Conservation (phyloP, 345 rosid species). For the Jatropha curcas region DNA sequence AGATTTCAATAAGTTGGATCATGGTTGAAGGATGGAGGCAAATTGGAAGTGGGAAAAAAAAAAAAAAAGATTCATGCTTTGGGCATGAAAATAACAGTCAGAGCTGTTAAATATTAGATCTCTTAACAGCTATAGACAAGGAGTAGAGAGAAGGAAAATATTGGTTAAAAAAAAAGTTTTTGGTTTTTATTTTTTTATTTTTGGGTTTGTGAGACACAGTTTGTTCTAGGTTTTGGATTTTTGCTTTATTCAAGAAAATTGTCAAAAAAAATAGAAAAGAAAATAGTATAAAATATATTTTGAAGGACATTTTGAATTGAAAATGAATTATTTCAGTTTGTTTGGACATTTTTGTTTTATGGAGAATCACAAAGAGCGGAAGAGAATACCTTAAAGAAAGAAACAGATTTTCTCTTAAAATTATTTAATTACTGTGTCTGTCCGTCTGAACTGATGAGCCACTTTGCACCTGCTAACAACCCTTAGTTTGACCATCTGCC, state of each 20-base stretch:
- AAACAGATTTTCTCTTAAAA: too few relatives aligned
- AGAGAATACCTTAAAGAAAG: not conserved
- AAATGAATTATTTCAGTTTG: constrained; percentile 4
- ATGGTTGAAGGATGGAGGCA: constrained; percentile 30
- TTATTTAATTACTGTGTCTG: too few relatives aligned
- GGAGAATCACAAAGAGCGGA: not conserved
- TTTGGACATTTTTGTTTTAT: not conserved
- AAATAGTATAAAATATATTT: constrained; percentile 2
- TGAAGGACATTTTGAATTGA: not conserved
- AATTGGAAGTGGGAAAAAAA: not conserved
- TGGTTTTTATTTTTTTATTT: constrained; percentile 2
- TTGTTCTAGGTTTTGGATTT: constrained; percentile 15
- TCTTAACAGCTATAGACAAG: constrained; percentile 43
- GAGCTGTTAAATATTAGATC: constrained; percentile 58
- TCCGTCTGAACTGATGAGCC: too few relatives aligned
- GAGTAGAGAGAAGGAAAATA: not conserved
- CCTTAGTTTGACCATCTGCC: too few relatives aligned
- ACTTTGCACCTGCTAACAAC: too few relatives aligned
- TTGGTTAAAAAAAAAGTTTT: not conserved
- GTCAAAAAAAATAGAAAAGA: not conserved
- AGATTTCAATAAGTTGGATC: constrained; percentile 32
- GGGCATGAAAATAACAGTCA: constrained; percentile 35
- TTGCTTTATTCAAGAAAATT: not conserved
- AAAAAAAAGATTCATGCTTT: constrained; percentile 28
- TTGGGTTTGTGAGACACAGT: constrained; percentile 20